These are phyloP conservation scores for Recurvomyces mirabilis DNA, from an alignment of 495 filamentous ascomycete species.

Conservation along the genomic window DNA sequence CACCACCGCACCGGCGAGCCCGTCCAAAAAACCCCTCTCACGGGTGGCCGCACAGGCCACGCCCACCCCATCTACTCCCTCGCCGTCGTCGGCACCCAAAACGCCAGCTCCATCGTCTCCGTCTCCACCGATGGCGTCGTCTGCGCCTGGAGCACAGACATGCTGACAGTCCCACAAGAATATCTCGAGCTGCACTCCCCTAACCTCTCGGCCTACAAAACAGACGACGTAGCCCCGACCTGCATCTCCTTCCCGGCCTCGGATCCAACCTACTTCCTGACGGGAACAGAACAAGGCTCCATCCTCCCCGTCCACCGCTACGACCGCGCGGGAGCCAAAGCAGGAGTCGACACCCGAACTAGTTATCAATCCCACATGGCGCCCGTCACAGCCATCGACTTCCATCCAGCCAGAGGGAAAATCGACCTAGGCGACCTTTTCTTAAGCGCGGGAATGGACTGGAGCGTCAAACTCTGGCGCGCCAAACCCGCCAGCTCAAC, in stretches of 20 bases:
- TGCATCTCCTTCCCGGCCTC: slow-evolving; percentile 93
- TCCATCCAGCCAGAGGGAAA: slow-evolving; percentile 81
- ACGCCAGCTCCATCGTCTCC: slow-evolving; percentile 95
- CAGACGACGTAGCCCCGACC: slow-evolving; percentile 87
- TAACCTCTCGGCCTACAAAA: slow-evolving; percentile 62
- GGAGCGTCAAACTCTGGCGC: slow-evolving; percentile 96
- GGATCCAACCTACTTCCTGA: slow-evolving; percentile 94
- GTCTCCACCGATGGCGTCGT: slow-evolving; percentile 93
- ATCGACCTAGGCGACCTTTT: slow-evolving; percentile 94
- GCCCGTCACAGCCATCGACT: slow-evolving; percentile 90
- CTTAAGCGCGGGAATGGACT: slow-evolving; percentile 76
- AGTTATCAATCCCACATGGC: slow-evolving; percentile 79
- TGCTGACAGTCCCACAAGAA: slow-evolving; percentile 92
- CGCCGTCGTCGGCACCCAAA: slow-evolving; percentile 92
- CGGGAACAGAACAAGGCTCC: slow-evolving; percentile 88
- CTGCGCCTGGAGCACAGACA: slow-evolving; percentile 93
- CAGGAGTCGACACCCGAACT: slow-evolving; percentile 78
- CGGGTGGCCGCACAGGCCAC: slow-evolving; percentile 63
- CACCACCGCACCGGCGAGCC: slow-evolving; percentile 48
- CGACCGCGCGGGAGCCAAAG: slow-evolving; percentile 91
- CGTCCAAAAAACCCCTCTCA: slow-evolving; percentile 90
- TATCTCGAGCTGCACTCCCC: slow-evolving; percentile 74
- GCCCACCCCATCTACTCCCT: slow-evolving; percentile 94
- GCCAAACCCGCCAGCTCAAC: slow-evolving; percentile 63
- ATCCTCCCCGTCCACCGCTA: slow-evolving; percentile 96